Evolutionary conservation across 495 filamentous ascomycete genomes (phyloP).

Genomic region (Lasiosphaeriaceae sp.): DNA sequence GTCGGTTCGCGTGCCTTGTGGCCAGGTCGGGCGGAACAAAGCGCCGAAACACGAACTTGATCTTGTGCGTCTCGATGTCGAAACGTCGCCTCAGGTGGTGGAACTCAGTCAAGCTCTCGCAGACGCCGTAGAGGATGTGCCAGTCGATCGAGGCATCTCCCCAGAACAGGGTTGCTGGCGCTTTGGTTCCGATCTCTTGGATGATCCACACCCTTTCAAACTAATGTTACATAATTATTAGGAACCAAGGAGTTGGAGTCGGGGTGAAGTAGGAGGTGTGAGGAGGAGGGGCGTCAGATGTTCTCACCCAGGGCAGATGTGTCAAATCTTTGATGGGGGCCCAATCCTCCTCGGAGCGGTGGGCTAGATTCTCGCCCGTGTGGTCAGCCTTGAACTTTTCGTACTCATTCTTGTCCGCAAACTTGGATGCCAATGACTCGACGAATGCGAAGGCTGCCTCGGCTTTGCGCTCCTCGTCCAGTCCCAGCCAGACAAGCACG

Average conservation of each 20-base stretch:
- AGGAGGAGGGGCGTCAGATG: too few species aligned
- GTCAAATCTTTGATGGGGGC: background rate
- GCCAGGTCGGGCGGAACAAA: slow-evolving; percentile 19
- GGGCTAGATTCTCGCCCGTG: background rate
- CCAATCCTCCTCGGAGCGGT: background rate
- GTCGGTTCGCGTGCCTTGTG: slow-evolving; percentile 24
- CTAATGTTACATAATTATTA: too few species aligned
- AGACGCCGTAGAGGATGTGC: slow-evolving; percentile 15
- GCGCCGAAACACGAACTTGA: slow-evolving; percentile 23
- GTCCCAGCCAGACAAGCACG: slow-evolving; percentile 24
- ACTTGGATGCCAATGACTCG: slow-evolving; percentile 2
- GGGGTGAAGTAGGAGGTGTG: too few species aligned
- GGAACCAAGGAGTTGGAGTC: too few species aligned
- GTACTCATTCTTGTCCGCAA: background rate
- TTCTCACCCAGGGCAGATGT: background rate
- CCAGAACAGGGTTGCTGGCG: slow-evolving; percentile 9
- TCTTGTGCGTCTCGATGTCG: slow-evolving; percentile 15
- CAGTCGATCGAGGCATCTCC: slow-evolving; percentile 12
- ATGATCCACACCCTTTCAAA: slow-evolving; percentile 21
- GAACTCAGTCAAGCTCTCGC: slow-evolving; percentile 16
- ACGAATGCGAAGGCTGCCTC: slow-evolving; percentile 16
- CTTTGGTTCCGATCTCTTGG: slow-evolving; percentile 20
- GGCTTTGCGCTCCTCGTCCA: background rate
- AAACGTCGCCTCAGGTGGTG: slow-evolving; percentile 22
- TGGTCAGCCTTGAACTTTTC: background rate